Evolutionary conservation across 352 stramenopile species (phyloP), one percentile per base, ranked within the genome.

Genomic region (Globisporangium perplexum): DNA sequence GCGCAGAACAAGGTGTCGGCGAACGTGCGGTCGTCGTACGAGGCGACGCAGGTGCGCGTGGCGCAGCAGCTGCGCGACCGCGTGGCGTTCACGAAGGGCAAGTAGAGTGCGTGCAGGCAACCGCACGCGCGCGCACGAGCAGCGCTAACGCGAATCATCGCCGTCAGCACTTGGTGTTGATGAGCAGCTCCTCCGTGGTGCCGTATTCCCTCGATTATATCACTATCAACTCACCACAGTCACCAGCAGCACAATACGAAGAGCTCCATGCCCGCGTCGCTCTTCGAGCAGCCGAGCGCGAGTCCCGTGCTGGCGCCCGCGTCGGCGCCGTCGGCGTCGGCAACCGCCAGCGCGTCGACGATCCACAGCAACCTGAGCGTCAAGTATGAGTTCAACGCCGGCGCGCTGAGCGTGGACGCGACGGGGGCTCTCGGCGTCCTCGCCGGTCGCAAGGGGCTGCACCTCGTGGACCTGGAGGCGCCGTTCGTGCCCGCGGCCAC

Each of bases 381-480:
- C 43, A 77, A 67, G 47, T 69, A 85, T 50, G 81, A 89, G 47
- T 28, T 90, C 61, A 83, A 80, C 50, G 80, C 83, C 8, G 74
- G 69, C 39, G 80, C 79, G 23, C 58, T 93, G 35, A 87, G 72
- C 43, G 78, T 93, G 22, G 80, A 91, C 59, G 83, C 80, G 42
- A 88, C 77, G 15, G 81, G 83, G 14, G 65, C 68, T 8, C 65
- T 86, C 4, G 83, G 64, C 4, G 78, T 93, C 26, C 64, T 93
- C 26, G 83, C 77, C 2, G 74, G 76, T 11, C 73, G 80, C 20
- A 83, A 77, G 38, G 83, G 83, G 0, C 72, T 93, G 26, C 78
- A 93, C 30, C 53, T 93, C 1, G 61, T 93, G 14, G 75, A 90
- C 39, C 65, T 93, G 11, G 81, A 90, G 50, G 66, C 73, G 53